These are phyloP conservation scores for Mycena latifolia DNA, from an alignment of 768 basidiomycete genomes.

Conservation along the genomic window DNA sequence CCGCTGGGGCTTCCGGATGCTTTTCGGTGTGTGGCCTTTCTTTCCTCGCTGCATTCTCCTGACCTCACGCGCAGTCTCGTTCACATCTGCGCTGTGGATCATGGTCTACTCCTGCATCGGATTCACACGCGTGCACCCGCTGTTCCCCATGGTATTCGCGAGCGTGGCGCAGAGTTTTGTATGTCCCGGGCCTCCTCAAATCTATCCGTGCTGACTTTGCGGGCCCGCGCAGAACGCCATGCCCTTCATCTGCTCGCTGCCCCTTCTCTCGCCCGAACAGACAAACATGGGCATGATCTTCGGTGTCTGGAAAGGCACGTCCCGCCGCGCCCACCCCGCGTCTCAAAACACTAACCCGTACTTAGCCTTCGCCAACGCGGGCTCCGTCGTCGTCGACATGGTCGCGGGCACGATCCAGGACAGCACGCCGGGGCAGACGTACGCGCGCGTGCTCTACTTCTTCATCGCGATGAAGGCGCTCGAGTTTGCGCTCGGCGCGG, in stretches of 20 bases:
- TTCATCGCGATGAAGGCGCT: constrained; percentile 2
- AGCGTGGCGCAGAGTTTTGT: constrained; percentile 1
- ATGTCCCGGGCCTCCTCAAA: not conserved
- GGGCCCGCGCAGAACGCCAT: not conserved
- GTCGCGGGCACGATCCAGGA: not conserved
- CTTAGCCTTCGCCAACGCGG: not conserved
- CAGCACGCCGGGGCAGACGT: not conserved
- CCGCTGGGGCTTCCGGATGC: not conserved
- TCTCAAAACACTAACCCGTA: no score
- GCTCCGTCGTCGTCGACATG: constrained; percentile 8
- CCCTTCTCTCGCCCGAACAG: not conserved
- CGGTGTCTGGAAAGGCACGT: not conserved
- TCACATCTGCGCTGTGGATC: not conserved
- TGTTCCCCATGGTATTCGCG: not conserved
- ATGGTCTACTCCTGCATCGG: not conserved
- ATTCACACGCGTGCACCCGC: not conserved
- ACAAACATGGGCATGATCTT: constrained; percentile 6
- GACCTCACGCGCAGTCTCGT: not conserved
- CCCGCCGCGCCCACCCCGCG: no score
- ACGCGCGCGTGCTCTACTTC: not conserved
- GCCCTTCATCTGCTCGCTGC: constrained; percentile 1
- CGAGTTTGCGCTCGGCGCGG: not conserved
- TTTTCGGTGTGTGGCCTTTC: not conserved
- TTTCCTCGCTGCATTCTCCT: not conserved
- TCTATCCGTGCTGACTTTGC: not conserved